Base-by-base conservation (phyloP, 176 grass and related monocot species). In the Oryza punctata region DNA sequence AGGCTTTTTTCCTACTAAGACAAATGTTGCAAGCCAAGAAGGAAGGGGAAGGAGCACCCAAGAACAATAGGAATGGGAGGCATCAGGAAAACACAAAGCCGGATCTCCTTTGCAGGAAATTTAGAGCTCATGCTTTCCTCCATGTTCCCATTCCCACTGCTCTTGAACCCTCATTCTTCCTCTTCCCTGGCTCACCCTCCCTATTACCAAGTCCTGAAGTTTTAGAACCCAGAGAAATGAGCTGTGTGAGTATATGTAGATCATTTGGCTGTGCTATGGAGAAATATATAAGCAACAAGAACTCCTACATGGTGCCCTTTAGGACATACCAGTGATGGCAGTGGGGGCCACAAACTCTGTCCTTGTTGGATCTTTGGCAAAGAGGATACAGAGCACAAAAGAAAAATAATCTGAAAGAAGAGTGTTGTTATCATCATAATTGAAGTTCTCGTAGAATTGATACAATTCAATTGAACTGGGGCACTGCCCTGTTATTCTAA, bases 51-150 rank as follows among this genome's bases (percentile, higher is more conserved):
- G 68, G 68, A 84, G 32, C 15, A 27, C 24, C 3, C 25, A 80
- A 89, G 78, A 81, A 77, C 70, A 49, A 61, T 76, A 81, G 82
- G 70, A 89, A 85, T 85, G 57, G 74, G 78, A 79, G 75, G 75
- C 86, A 88, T 45, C 46, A 61, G 19, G 69, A n/a, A 76, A 80
- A 81, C 29, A 70, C 70, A 50, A 28, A 61, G 84, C 21, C 12
- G 45, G 74, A 66, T 69, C 37, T 80, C 75, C 27, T 32, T 30
- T n/a, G 16, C 7, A 13, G 38, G 35, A 28, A 69, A 80, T 23
- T 2, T 50, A 14, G 3, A 47, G 21, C 25, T 19, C 26, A 70
- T 37, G 13, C 2, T 69, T 81, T 91, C 49, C 64, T 76, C 15
- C 12, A 79, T 67, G 68, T 79, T 73, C 32, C 23, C 87, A 85